Percentiles rank a stretch among this genome's conserved stretches.
Evolutionary conservation across 352 stramenopile species (phyloP).

Genomic region (Pythium rishiriense): DNA sequence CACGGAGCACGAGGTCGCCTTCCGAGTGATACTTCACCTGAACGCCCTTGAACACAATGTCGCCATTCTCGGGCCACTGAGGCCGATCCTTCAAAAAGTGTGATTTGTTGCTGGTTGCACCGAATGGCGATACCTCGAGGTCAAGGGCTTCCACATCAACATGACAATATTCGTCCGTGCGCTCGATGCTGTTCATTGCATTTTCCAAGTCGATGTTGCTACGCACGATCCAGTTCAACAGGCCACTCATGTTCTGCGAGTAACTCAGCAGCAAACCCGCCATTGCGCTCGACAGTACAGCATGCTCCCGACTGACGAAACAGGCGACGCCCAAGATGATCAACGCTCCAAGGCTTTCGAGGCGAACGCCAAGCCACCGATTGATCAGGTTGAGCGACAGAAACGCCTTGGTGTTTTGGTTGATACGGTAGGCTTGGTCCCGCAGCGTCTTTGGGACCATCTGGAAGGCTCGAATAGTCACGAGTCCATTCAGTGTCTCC

Average conservation of each 20-base stretch:
- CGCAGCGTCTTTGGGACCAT: slow-evolving; percentile 41
- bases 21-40: slow-evolving; percentile 54
- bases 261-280: slow-evolving; percentile 94
- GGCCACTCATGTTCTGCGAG: slow-evolving; percentile 88
- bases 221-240: slow-evolving; percentile 95
- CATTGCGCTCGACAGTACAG: slow-evolving; percentile 64
- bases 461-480: slow-evolving; percentile 69
- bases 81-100: slow-evolving; percentile 39
- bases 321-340: slow-evolving; percentile 91
- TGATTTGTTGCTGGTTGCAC: slow-evolving; percentile 9
- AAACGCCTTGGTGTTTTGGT: slow-evolving; percentile 86
- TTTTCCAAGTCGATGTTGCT: slow-evolving; percentile 94
- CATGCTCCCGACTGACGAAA: slow-evolving; percentile 74
- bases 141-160: slow-evolving; percentile 42
- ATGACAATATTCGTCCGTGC: slow-evolving; percentile 51
- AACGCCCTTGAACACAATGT: slow-evolving; percentile 74
- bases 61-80: slow-evolving; percentile 57
- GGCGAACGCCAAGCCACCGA: slow-evolving; percentile 94
- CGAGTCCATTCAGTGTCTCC: slow-evolving; percentile 84
- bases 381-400: slow-evolving; percentile 91
- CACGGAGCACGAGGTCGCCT: slow-evolving; percentile 43
- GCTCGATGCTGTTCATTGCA: slow-evolving; percentile 94
- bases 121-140: slow-evolving; percentile 14
- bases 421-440: slow-evolving; percentile 45
- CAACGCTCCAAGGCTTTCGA: slow-evolving; percentile 86